phyloP scores from a whole-genome alignment of 495 filamentous ascomycete species.

The Penicillium longicatenatum region DNA sequence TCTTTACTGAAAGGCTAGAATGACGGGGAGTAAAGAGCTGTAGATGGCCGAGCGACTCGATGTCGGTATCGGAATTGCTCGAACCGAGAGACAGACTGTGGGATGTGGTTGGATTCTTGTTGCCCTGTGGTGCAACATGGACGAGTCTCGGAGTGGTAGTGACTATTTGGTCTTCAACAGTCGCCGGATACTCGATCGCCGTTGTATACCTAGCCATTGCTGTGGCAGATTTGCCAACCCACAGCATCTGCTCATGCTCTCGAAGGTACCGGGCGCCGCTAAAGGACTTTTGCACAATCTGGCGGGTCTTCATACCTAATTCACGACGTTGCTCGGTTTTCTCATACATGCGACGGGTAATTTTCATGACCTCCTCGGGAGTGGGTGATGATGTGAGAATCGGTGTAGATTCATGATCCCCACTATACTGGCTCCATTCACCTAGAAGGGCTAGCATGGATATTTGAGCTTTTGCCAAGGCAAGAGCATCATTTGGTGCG shows the following conservation, averaged over 20 bases:
- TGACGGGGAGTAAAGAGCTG: slow-evolving; percentile 43
- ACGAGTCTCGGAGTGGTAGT: slow-evolving; percentile 29
- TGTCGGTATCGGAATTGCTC: slow-evolving; percentile 36
- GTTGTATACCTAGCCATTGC: slow-evolving; percentile 38
- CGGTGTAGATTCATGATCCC: slow-evolving; percentile 46
- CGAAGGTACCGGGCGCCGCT: slow-evolving; percentile 63
- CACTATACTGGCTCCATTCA: slow-evolving; percentile 58
- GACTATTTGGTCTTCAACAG: slow-evolving; percentile 39
- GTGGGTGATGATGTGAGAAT: slow-evolving; percentile 53
- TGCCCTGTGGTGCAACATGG: not conserved
- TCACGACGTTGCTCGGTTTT: slow-evolving; percentile 59
- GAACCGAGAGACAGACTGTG: slow-evolving; percentile 34
- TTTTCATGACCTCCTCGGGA: slow-evolving; percentile 50
- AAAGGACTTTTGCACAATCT: slow-evolving; percentile 63
- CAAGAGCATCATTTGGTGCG: slow-evolving; percentile 61
- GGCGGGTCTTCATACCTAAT: slow-evolving; percentile 61
- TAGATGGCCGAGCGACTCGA: slow-evolving; percentile 34
- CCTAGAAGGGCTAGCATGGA: slow-evolving; percentile 60
- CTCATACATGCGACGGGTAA: slow-evolving; percentile 63
- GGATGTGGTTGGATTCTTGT: slow-evolving; percentile 26
- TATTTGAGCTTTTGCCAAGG: slow-evolving; percentile 63
- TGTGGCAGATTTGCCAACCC: slow-evolving; percentile 57
- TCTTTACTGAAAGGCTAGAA: slow-evolving; percentile 8
- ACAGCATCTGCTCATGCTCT: slow-evolving; percentile 72
- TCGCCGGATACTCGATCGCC: slow-evolving; percentile 29